Conservation (phyloP, 805 yeast genomes). For the Isabelozyma gotoi region DNA sequence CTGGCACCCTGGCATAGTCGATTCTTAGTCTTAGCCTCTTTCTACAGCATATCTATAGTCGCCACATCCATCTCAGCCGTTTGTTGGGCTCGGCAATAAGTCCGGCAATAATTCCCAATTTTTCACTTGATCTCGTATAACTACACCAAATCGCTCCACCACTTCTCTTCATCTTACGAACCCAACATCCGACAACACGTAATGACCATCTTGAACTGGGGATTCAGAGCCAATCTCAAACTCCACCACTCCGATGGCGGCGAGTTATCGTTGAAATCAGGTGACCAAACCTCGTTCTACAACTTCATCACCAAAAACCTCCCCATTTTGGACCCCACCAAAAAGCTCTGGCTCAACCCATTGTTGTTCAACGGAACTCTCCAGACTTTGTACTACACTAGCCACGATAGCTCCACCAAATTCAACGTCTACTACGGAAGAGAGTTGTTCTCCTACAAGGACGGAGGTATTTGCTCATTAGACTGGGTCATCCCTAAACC, state of each 20-base stretch:
- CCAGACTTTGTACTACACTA: slow-evolving; percentile 72
- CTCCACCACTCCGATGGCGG: slow-evolving; percentile 22
- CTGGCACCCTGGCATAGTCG: too few species aligned
- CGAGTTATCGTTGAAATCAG: slow-evolving; percentile 8
- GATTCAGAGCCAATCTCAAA: slow-evolving; percentile 33
- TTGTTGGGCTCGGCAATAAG: too few species aligned
- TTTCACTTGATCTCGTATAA: too few species aligned
- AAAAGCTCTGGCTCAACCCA: slow-evolving; percentile 59
- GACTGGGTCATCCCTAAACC: slow-evolving; percentile 61
- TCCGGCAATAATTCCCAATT: too few species aligned
- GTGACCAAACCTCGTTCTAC: slow-evolving; percentile 6
- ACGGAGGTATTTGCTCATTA: slow-evolving; percentile 71
- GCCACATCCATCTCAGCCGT: too few species aligned
- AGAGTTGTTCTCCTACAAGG: slow-evolving; percentile 54
- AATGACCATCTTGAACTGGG: slow-evolving; percentile 28
- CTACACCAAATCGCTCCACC: too few species aligned
- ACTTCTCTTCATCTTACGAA: too few species aligned
- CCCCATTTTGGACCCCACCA: slow-evolving; percentile 19
- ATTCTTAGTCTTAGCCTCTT: too few species aligned
- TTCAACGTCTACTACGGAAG: slow-evolving; percentile 74
- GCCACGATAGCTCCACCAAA: slow-evolving; percentile 48
- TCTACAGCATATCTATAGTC: too few species aligned
- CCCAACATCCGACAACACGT: too few species aligned
- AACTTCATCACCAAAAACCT: slow-evolving; percentile 15
- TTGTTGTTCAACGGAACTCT: slow-evolving; percentile 67